These are phyloP conservation scores for Microthyrium microscopicum DNA, from an alignment of 2,329 filamentous ascomycete species.

Conservation along the genomic window DNA sequence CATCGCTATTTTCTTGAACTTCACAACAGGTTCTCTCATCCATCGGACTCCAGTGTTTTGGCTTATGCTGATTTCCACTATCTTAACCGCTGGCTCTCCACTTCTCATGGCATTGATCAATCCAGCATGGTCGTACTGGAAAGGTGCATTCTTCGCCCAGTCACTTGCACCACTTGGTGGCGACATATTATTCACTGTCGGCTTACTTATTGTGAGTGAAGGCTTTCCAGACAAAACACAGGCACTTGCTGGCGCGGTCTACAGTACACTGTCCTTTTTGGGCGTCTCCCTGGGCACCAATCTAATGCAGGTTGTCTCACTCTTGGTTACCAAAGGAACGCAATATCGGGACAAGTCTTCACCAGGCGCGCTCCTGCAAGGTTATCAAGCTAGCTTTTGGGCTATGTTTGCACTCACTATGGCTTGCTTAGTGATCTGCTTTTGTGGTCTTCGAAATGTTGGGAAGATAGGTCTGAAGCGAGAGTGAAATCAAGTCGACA, in stretches of 20 bases:
- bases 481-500: too few species aligned
- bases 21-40: conserved; percentile 30
- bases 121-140: conserved; percentile 31
- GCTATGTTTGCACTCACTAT: conserved; percentile 21
- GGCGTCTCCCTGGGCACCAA: conserved; percentile 25
- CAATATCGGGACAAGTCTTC: background rate
- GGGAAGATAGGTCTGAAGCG: conserved; percentile 28
- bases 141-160: conserved; percentile 26
- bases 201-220: conserved; percentile 26
- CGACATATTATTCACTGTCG: conserved; percentile 27
- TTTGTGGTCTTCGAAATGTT: conserved; percentile 25
- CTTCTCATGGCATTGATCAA: conserved; percentile 30
- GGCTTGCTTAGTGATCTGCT: conserved; percentile 17
- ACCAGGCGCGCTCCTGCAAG: conserved; percentile 18
- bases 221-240: conserved; percentile 26
- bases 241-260: conserved; percentile 28
- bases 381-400: conserved; percentile 28
- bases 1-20: conserved; percentile 23
- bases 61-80: conserved; percentile 22
- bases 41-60: conserved; percentile 28
- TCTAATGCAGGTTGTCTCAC: conserved; percentile 22
- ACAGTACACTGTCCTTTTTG: conserved; percentile 28
- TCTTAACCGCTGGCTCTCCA: conserved; percentile 21
- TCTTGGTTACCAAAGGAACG: background rate
- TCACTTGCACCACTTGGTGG: conserved; percentile 26